A percentile compares a stretch with the other conserved stretches of the same genome.
phyloP scores from a whole-genome alignment of 495 filamentous ascomycete species.

The Aspergillus wentii region DNA sequence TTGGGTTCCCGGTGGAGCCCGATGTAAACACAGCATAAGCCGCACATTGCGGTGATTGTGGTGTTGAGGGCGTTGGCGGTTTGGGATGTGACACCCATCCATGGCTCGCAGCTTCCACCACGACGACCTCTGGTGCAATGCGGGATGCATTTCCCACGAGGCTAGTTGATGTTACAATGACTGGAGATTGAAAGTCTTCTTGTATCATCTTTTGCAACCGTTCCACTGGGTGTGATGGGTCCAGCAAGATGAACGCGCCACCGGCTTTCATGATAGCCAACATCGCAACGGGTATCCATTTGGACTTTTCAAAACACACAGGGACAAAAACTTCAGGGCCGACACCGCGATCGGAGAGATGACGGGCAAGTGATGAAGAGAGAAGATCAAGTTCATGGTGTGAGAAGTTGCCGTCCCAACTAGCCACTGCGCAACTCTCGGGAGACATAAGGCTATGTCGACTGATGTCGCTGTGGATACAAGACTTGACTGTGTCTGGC shows the following conservation, averaged over 20 bases:
- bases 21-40: slow-evolving; percentile 20
- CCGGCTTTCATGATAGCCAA: slow-evolving; percentile 39
- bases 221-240: slow-evolving; percentile 39
- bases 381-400: slow-evolving; percentile 32
- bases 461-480: slow-evolving; percentile 41
- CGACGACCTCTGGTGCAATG: slow-evolving; percentile 7
- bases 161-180: slow-evolving; percentile 30
- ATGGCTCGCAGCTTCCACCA: too few relatives aligned
- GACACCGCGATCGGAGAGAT: slow-evolving; percentile 42
- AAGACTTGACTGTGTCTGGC: slow-evolving; percentile 29
- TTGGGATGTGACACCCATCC: too few relatives aligned
- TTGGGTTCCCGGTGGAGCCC: slow-evolving; percentile 29
- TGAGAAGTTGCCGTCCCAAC: slow-evolving; percentile 41
- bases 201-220: slow-evolving; percentile 41
- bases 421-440: slow-evolving; percentile 30
- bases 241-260: slow-evolving; percentile 41
- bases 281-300: slow-evolving; percentile 31
- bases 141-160: too few relatives aligned
- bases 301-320: slow-evolving; percentile 40
- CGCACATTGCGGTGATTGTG: slow-evolving; percentile 3
- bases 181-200: slow-evolving; percentile 29
- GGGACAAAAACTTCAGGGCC: slow-evolving; percentile 32
- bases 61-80: too few relatives aligned
- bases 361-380: slow-evolving; percentile 29
- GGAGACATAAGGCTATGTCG: slow-evolving; percentile 20